Conservation (phyloP, 768 basidiomycete genomes). For the Mycena metata region DNA sequence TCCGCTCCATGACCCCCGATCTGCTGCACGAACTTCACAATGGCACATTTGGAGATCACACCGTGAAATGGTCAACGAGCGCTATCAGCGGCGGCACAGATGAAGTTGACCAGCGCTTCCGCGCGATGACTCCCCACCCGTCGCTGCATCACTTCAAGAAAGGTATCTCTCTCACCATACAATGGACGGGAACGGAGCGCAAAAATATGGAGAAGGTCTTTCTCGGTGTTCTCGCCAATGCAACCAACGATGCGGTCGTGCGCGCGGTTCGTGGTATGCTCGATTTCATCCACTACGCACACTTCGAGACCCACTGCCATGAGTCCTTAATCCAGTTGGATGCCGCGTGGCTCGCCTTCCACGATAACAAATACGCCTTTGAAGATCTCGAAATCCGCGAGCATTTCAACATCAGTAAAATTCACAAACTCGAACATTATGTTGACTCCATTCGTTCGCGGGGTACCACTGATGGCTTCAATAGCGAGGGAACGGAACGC, state of each 20-base stretch:
- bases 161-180: constrained; percentile 49
- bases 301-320: constrained; percentile 40
- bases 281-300: constrained; percentile 48
- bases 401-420: constrained; percentile 54
- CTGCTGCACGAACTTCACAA: constrained; percentile 63
- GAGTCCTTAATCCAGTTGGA: constrained; percentile 41
- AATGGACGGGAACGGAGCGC: constrained; percentile 54
- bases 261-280: constrained; percentile 36
- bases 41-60: constrained; percentile 61
- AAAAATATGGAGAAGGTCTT: constrained; percentile 49
- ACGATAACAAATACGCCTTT: constrained; percentile 45
- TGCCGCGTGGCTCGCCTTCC: constrained; percentile 40
- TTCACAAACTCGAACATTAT: constrained; percentile 49
- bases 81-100: constrained; percentile 32
- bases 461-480: constrained; percentile 45
- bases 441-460: constrained; percentile 40
- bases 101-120: constrained; percentile 53
- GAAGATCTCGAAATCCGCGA: constrained; percentile 36
- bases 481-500: constrained; percentile 48
- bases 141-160: constrained; percentile 49
- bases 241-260: constrained; percentile 26
- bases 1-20: constrained; percentile 8
- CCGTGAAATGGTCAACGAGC: constrained; percentile 46
- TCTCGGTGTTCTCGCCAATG: constrained; percentile 43
- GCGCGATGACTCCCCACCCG: constrained; percentile 45